Percentiles rank a stretch among this genome's conserved stretches.
Evolutionary conservation across 1,139 yeast species (phyloP).

Genomic region (Suhomyces kunorum): DNA sequence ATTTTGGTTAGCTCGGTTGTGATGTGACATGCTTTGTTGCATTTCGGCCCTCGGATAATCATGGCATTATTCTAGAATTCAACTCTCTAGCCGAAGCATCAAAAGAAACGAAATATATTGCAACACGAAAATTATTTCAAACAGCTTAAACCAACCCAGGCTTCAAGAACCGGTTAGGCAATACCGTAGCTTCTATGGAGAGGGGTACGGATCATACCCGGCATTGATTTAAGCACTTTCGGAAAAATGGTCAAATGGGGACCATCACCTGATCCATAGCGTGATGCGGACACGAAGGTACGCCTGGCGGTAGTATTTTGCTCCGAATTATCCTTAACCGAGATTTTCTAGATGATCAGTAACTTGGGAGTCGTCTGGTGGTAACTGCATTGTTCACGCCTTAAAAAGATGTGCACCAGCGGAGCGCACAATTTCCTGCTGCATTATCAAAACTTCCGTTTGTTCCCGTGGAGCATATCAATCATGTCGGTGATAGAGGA

Average conservation of each 20-base stretch:
- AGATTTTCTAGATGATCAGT: background rate
- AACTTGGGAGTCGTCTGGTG: background rate
- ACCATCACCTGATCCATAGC: conserved; percentile 1
- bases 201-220: too few relatives aligned
- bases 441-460: conserved; percentile 4
- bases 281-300: background rate
- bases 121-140: too few relatives aligned
- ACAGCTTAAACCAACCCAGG: too few relatives aligned
- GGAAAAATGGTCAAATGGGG: too few relatives aligned
- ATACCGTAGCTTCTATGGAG: too few relatives aligned
- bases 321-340: background rate
- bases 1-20: too few relatives aligned
- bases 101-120: too few relatives aligned
- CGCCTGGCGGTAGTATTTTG: background rate
- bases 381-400: background rate
- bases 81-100: too few relatives aligned
- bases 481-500: conserved; percentile 7
- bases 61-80: background rate
- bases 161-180: too few relatives aligned
- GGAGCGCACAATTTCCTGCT: conserved; percentile 2
- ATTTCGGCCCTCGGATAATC: background rate
- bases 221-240: too few relatives aligned
- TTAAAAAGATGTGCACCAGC: conserved; percentile 1
- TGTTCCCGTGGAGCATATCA: background rate
- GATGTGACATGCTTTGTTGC: too few relatives aligned